Base-by-base conservation (phyloP, 768 basidiomycete genomes). In the Trametes elegans region DNA sequence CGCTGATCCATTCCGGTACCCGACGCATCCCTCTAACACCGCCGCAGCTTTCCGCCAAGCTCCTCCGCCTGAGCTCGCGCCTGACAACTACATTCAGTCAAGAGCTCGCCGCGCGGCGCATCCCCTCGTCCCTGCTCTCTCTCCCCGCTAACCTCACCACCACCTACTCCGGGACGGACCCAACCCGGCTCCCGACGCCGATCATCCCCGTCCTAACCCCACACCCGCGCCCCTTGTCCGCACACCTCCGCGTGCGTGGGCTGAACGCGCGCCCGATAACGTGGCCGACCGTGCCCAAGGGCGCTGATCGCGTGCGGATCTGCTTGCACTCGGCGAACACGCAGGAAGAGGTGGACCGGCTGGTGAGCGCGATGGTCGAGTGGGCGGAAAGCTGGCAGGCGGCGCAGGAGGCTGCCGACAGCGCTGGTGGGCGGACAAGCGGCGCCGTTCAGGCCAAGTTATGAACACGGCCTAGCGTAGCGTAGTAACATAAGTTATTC, bases 251-350 rank as follows among this genome's bases (percentile, higher is more conserved):
- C 46, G 53, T 49, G 19, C 59, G 60, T 2, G 79, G 79, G 1
- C 78, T 88, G 64, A 84, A 85, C 60, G 88, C 86, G 0, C 82
- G 86, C 3, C 84, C 89, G 4, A 92, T 93, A 36, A 84, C 82
- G 9, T 88, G 86, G 76, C 95, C 96, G 0, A 97, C 94, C 0
- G 94, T 97, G 0, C 92, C 94, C 0, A 86, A 85, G 49, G 93
- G 91, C 8, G 80, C 80, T 55, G 88, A 94, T 57, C 81, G 94
- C 16, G 86, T 98, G 2, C 72, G 95, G 3, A 81, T 98, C n/a
- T 98, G 95, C 68, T 64, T 98, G 24, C 90, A 94, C 64, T 84
- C 93, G 0, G 83, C 79, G 1, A 92, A 95, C 63, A 82, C 83
- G 28, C 54, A 63, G 2, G 75, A 72, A 34, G 85, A 95, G 26